A percentile compares a stretch with the other conserved stretches of the same genome.
These are phyloP conservation scores for Vigna mungo DNA, from an alignment of 306 rosid genomes.

Conservation along the genomic window DNA sequence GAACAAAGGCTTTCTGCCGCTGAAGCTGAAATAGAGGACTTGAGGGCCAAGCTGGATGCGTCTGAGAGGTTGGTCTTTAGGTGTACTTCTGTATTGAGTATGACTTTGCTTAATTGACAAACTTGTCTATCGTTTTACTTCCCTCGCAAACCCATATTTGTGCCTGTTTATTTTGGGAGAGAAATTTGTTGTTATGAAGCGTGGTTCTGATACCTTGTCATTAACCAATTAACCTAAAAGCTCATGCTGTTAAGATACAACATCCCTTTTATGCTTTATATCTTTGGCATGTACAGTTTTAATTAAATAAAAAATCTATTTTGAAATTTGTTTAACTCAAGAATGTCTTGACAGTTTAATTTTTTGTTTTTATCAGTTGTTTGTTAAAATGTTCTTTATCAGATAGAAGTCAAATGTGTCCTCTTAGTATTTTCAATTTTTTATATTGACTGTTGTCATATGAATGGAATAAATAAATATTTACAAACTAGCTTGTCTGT, in stretches of 20 bases:
- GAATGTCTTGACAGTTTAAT: slow-evolving; percentile 17
- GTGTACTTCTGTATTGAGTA: slow-evolving; percentile 17
- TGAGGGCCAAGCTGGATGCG: slow-evolving; percentile 72
- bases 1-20: slow-evolving; percentile 86
- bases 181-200: slow-evolving; percentile 17
- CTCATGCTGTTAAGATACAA: neutral
- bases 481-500: slow-evolving; percentile 30
- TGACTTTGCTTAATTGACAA: slow-evolving; percentile 37
- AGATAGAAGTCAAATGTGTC: neutral
- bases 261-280: neutral
- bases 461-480: slow-evolving; percentile 34
- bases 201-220: slow-evolving; percentile 15
- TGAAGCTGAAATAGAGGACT: slow-evolving; percentile 80
- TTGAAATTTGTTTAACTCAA: slow-evolving; percentile 18
- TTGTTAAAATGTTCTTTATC: slow-evolving; percentile 6
- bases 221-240: slow-evolving; percentile 2
- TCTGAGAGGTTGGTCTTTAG: slow-evolving; percentile 72
- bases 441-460: neutral
- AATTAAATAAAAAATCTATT: slow-evolving; percentile 5
- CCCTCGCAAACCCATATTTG: slow-evolving; percentile 14
- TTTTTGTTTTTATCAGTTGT: slow-evolving; percentile 6
- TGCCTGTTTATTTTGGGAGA: slow-evolving; percentile 34
- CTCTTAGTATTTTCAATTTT: neutral
- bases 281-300: neutral
- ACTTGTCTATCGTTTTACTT: slow-evolving; percentile 23